Evolutionary conservation across 139 green algal genomes (phyloP).

Genomic region (Raphidocelis subcapitata): DNA sequence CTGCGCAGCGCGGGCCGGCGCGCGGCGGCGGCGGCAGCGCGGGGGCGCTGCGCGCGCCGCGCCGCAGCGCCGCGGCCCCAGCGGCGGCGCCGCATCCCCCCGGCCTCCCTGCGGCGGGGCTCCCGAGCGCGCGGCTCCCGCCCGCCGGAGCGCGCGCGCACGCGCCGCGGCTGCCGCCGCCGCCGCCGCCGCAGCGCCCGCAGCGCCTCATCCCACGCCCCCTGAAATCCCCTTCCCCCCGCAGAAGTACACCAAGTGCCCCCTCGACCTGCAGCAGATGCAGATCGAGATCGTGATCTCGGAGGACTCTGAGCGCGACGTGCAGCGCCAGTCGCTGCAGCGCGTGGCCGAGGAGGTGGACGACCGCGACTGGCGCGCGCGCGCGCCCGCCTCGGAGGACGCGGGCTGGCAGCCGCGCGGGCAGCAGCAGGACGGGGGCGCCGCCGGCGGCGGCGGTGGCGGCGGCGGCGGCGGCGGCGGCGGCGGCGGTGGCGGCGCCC

Average conservation of each 20-base stretch:
- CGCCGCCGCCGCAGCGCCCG: no score
- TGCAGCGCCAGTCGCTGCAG: conserved; percentile 50
- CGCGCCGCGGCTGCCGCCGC: no score
- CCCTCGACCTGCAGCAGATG: conserved; percentile 59
- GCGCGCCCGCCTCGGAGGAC: conserved; percentile 19
- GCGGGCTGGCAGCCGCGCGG: background rate
- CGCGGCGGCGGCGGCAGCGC: no score
- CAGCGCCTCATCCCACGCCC: background rate
- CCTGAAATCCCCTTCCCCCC: background rate
- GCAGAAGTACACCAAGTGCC: conserved; percentile 63
- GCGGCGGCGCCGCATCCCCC: background rate
- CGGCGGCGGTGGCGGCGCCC: conserved; percentile 21
- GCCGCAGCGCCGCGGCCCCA: background rate
- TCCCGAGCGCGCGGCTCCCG: no score
- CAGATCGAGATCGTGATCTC: conserved; percentile 68
- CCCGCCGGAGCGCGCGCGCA: no score
- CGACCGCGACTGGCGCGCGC: conserved; percentile 68
- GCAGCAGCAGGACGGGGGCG: background rate
- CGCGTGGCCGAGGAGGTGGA: conserved; percentile 55
- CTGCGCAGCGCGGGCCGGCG: background rate
- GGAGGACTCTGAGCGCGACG: conserved; percentile 57
- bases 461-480: conserved; percentile 16
- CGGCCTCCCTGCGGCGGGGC: no score
- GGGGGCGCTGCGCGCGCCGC: no score
- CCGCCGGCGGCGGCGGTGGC: conserved; percentile 8